Evolutionary conservation across 1,284 basidiomycete genomes (phyloP).

Genomic region (Irpex sp.): DNA sequence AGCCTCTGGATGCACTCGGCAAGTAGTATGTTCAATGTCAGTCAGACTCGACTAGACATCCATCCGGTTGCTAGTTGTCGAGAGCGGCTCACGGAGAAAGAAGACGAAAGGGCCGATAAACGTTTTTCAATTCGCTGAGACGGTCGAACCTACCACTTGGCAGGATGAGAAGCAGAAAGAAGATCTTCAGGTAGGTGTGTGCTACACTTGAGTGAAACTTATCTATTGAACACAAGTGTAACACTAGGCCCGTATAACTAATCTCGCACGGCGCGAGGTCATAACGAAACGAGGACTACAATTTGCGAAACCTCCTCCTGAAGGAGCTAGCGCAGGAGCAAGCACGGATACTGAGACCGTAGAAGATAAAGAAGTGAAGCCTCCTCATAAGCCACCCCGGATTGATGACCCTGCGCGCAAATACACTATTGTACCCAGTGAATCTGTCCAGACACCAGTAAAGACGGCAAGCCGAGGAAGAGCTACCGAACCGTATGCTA

Average conservation of each 20-base stretch:
- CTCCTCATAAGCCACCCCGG: neutral
- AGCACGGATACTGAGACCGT: neutral
- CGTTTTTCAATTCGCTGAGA: constrained; percentile 75
- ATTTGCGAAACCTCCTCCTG: neutral
- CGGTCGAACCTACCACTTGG: constrained; percentile 68
- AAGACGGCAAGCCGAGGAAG: neutral
- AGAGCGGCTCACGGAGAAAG: constrained; percentile 56
- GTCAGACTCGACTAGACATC: neutral
- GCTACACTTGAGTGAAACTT: neutral
- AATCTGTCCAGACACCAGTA: constrained; percentile 1
- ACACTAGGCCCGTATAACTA: neutral
- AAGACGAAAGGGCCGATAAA: constrained; percentile 51
- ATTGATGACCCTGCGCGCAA: constrained; percentile 16
- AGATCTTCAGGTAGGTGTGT: constrained; percentile 47
- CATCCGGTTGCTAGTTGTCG: constrained; percentile 46
- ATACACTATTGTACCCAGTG: constrained; percentile 28
- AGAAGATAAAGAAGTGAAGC: neutral
- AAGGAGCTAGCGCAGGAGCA: neutral
- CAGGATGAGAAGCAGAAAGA: constrained; percentile 51
- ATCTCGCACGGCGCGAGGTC: neutral
- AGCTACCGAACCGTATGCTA: constrained; percentile 7
- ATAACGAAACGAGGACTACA: neutral
- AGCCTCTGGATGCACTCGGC: constrained; percentile 76
- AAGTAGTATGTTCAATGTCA: constrained; percentile 16
- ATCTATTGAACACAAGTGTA: neutral